Evolutionary conservation across 2,329 filamentous ascomycete genomes (phyloP), one percentile per base, ranked within the genome.

Genomic region (Colletotrichum coccodes): DNA sequence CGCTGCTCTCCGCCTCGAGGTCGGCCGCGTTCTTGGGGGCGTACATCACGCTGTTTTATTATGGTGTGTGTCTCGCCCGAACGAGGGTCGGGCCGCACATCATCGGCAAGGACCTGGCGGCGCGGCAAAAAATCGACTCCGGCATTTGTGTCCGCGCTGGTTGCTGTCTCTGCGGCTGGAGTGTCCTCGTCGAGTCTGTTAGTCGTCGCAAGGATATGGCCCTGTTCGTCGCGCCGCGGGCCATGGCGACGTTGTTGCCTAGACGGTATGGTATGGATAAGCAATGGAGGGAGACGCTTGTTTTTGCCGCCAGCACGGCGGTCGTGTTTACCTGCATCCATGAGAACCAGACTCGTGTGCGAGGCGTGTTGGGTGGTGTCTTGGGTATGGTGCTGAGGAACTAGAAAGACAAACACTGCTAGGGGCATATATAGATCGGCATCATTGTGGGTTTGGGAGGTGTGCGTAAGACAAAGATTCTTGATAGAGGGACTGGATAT

Each of bases 11-110:
- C 2, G 89, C 92, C 1, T 80, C 86, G 11, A 88, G 91, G 36
- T 95, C 92, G 6, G 94, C 93, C 0, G 86, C 91, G 1, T 96
- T 97, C 77, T 85, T 97, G 1, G 93, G 90, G 3, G 82, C 89
- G 0, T 97, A 95, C 78, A 92, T 97, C 72, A 84, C 89, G 1
- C 81, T 94, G 12, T 96, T 95, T 78, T 97, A 95, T 82, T 97
- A 97, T 77, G 90, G 92, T 32, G 92, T 97, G 4, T 97, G 94
- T 76, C 87, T 97, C 0, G 85, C 89, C 6, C 88, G 94, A 50
- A 94, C 91, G 1, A 86, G 92, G 12, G 70, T 96, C 7, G 94
- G 94, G 0, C 94, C 94, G 0, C 87, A 77, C 38, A 26, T 95
- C 14, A 81, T 95, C 28, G 87, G 89, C n/a, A 82, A 76, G 21